Conservation (phyloP, 768 basidiomycete genomes). For the Boletus insuetus region DNA sequence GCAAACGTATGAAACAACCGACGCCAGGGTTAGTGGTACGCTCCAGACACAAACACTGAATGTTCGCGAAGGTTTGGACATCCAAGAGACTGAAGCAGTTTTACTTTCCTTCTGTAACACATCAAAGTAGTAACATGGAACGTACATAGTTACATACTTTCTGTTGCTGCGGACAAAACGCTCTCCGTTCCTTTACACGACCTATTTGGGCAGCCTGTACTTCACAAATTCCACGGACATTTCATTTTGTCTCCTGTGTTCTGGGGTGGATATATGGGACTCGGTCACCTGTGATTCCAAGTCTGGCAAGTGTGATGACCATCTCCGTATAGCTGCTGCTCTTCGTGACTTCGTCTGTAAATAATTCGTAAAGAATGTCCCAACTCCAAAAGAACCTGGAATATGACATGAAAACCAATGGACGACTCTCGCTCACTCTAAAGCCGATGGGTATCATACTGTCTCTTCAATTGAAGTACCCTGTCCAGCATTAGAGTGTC, state of each 20-base stretch:
- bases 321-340: constrained; percentile 45
- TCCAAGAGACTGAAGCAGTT: constrained; percentile 48
- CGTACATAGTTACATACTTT: no score
- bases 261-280: constrained; percentile 38
- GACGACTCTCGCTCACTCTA: no score
- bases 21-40: constrained; percentile 41
- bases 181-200: background rate
- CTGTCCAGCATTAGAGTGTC: no score
- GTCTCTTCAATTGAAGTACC: no score
- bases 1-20: constrained; percentile 52
- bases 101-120: constrained; percentile 26
- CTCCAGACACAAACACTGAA: constrained; percentile 28
- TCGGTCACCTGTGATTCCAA: no score
- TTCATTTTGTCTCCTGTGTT: constrained; percentile 63
- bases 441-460: no score
- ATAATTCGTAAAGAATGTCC: no score
- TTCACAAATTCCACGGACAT: constrained; percentile 62
- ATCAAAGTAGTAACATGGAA: no score
- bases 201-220: background rate
- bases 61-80: constrained; percentile 40
- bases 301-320: no score
- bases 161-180: no score
- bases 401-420: background rate
- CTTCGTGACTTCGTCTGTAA: no score
- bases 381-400: constrained; percentile 87